These are phyloP conservation scores for Botrytis porri DNA, from an alignment of 2,329 filamentous ascomycete genomes.

Conservation along the genomic window DNA sequence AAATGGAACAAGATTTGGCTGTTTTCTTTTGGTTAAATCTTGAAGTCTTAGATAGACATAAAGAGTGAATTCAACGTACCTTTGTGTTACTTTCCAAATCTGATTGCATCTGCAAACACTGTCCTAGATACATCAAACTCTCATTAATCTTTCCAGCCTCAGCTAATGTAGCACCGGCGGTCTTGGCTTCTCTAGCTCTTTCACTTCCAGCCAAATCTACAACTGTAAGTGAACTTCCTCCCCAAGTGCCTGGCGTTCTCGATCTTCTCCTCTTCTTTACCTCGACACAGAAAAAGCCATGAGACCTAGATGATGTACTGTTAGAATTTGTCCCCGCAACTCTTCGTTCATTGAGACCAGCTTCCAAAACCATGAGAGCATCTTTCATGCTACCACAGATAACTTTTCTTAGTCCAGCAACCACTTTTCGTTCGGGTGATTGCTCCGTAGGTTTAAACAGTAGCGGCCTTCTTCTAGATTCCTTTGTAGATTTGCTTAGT, in stretches of 20 bases:
- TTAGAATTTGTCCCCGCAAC: conserved; percentile 92
- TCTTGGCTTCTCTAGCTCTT: conserved; percentile 88
- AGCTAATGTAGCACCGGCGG: conserved; percentile 83
- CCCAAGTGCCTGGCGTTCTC: conserved; percentile 61
- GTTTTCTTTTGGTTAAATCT: conserved; percentile 24
- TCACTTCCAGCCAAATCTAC: conserved; percentile 94
- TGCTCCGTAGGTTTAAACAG: conserved; percentile 90
- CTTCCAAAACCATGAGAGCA: conserved; percentile 84
- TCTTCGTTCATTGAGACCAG: conserved; percentile 79
- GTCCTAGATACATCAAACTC: conserved; percentile 95
- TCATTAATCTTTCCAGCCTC: conserved; percentile 99
- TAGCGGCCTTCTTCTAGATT: conserved; percentile 71
- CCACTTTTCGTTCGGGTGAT: conserved; percentile 88
- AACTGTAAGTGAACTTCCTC: conserved; percentile 75
- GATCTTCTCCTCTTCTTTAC: conserved; percentile 72
- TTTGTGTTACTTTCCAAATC: conserved; percentile 71
- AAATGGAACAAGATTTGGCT: conserved; percentile 74
- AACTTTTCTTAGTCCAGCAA: conserved; percentile 86
- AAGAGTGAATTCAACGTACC: conserved; percentile 46
- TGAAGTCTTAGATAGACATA: neutral
- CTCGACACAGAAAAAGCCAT: conserved; percentile 95
- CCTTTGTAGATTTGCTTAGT: conserved; percentile 61
- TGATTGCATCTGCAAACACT: conserved; percentile 93
- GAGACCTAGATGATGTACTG: conserved; percentile 85
- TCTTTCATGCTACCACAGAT: conserved; percentile 80